Evolutionary conservation across 495 filamentous ascomycete genomes (phyloP), one percentile per base, ranked within the genome.

Genomic region (Staphylotrichum tortipilum): DNA sequence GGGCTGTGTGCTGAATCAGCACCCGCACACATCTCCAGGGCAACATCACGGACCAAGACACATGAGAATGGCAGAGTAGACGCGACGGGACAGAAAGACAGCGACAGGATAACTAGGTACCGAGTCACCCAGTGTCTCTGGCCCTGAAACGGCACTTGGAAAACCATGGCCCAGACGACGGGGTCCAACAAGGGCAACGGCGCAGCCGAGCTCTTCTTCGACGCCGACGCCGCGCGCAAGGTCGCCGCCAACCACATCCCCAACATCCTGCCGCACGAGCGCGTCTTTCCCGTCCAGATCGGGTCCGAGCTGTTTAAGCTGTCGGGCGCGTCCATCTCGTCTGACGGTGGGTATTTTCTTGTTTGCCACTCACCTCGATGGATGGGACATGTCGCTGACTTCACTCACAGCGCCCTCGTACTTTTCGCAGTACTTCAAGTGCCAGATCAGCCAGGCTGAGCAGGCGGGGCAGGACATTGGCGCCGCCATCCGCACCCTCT

Each of bases 261-360:
- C 18, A 71, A 67, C 29, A 78, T 82, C 44, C 64, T 83, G 21
- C 79, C 79, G 0, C 79, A 82, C 57, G 79, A 82, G 66, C 78
- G 76, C 37, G 79, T 95, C 3, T 97, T 95, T 62, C 82, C 91
- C 3, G 91, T 97, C 49, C 91, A 97, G 70, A 91, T 97, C 51
- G 91, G 91, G 30, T 85, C 83, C 8, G 84, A 94, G 68, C 68
- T 95, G 36, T 97, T 96, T 67, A 84, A 86, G 59, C 76, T 97
- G 34, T 95, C 89, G 0, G 91, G 91, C n/a, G 91, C 91, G 15
- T 94, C 88, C 40, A 79, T 97, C 53, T 90, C 88, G 38, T 95
- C 89, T 43, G 91, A 97, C 80, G 89, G 91, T 97, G 67, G 75
- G 86, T 82, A 8, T 21, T 40, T 43, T 2, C 26, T 28, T 0